Percentiles rank a stretch among this genome's conserved stretches.
Evolutionary conservation across 2,329 filamentous ascomycete species (phyloP).

Genomic region (Colletotrichum brevisporum): DNA sequence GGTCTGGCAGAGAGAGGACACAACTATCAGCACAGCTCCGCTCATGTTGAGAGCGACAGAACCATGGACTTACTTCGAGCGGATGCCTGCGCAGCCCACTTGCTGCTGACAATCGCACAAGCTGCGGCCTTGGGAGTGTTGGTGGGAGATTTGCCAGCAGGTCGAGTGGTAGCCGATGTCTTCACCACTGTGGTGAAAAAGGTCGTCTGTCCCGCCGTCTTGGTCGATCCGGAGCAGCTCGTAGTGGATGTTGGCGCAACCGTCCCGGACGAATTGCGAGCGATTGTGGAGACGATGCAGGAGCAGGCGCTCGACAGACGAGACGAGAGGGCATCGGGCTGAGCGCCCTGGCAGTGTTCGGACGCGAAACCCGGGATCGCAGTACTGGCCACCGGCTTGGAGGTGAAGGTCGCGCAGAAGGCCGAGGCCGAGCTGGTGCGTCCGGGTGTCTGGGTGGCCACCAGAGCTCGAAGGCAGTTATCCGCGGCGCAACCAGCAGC

Average conservation of each 20-base stretch:
- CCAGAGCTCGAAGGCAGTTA: conserved; percentile 53
- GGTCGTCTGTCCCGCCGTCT: not conserved
- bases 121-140: not conserved
- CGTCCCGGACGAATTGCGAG: not conserved
- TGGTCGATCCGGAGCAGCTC: not conserved
- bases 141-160: not conserved
- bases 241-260: not conserved
- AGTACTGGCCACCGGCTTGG: not conserved
- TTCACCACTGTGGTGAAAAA: conserved; percentile 3
- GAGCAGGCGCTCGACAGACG: conserved; percentile 25
- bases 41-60: not conserved
- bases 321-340: not conserved
- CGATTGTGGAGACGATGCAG: not conserved
- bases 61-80: not conserved
- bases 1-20: conserved; percentile 2
- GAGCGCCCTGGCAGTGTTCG: not conserved
- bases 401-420: conserved; percentile 46
- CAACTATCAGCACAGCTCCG: no score
- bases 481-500: conserved; percentile 47
- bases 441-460: conserved; percentile 50
- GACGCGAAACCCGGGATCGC: conserved; percentile 6
- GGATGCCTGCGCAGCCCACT: conserved; percentile 1
- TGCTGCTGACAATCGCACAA: conserved; percentile 7
- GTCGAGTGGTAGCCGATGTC: not conserved
- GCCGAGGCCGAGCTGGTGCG: conserved; percentile 47